Base-by-base conservation (phyloP, 371 early-diverging fungal genomes). In the Mucor plumbeus region DNA sequence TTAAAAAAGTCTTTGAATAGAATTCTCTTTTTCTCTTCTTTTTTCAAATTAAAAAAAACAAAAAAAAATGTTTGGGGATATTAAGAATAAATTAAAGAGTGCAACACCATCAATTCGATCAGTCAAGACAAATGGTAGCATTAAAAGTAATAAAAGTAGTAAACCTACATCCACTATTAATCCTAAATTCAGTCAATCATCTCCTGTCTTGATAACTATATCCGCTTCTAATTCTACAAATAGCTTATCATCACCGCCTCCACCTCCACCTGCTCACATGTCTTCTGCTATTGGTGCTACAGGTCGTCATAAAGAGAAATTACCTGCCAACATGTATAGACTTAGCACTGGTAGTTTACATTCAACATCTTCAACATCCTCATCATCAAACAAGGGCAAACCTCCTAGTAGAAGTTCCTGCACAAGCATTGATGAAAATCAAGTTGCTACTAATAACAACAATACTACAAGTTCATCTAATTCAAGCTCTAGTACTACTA, bases 61-160 rank as follows among this genome's bases (percentile, higher is more conserved):
- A 34, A 15, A 8, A 17, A 59, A 4, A 17, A 67, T 67, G 67
- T 47, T 67, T 43, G 6, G 15, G 47, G 67, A 61, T 26, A 44
- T 66, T 15, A 72, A 58, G 58, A 72, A 35, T 4, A 72, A 61
- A 38, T 34, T 68, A 15, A 72, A 65, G 53, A 64, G 64, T 17
- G 19, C 43, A 21, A 14, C 66, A 36, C 57, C 62, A 11, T 70
- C 66, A 10, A 56, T 65, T 31, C 38, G 53, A 17, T 57, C 65
- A 33, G 21, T 21, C 59, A 47, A 41, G 26, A 61, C 50, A 21
- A 50, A 26, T 26, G 26, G 21, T 26, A 50, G 50, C n/a, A 15
- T 7, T 26, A 26, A 26, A 26, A 26, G 26, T 26, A 26, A 26
- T 10, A 40, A 13, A 10, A 13, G 13, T 13, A 50, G 21, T 11